Evolutionary conservation across 352 stramenopile species (phyloP).

Genomic region (Elongisporangium anandrum): DNA sequence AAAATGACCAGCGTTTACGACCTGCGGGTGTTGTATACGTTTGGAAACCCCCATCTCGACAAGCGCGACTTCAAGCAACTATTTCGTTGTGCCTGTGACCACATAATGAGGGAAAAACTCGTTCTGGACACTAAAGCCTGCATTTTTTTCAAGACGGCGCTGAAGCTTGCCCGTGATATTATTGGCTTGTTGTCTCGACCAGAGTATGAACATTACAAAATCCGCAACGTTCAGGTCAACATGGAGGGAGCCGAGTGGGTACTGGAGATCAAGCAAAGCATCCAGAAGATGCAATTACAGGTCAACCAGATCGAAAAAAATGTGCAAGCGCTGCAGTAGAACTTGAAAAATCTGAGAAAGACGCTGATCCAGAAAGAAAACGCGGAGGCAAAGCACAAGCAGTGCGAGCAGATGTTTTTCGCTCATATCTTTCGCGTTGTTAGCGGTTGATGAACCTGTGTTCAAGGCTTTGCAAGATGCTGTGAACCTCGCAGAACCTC

Average conservation of each 20-base stretch:
- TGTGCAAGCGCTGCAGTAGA: neutral
- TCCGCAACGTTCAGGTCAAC: neutral
- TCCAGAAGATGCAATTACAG: neutral
- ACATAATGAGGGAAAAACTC: neutral
- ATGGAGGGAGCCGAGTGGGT: neutral
- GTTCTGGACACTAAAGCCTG: neutral
- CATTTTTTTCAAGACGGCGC: neutral
- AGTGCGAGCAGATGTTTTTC: neutral
- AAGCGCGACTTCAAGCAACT: neutral
- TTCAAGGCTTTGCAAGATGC: neutral
- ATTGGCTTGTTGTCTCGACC: neutral
- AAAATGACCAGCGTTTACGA: neutral
- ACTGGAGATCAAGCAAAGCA: neutral
- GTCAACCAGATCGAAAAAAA: neutral
- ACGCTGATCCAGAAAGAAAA: neutral
- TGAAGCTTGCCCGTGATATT: neutral
- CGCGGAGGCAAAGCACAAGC: no score
- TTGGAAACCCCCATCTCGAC: neutral
- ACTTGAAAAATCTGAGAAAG: neutral
- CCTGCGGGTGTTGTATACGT: neutral
- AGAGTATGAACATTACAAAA: neutral
- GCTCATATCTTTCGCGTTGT: neutral
- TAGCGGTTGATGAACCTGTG: neutral
- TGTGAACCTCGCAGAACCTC: neutral
- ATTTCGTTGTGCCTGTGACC: neutral